Conservation (phyloP, 2,329 filamentous ascomycete genomes). For the Phaeosphaeriaceae sp. region DNA sequence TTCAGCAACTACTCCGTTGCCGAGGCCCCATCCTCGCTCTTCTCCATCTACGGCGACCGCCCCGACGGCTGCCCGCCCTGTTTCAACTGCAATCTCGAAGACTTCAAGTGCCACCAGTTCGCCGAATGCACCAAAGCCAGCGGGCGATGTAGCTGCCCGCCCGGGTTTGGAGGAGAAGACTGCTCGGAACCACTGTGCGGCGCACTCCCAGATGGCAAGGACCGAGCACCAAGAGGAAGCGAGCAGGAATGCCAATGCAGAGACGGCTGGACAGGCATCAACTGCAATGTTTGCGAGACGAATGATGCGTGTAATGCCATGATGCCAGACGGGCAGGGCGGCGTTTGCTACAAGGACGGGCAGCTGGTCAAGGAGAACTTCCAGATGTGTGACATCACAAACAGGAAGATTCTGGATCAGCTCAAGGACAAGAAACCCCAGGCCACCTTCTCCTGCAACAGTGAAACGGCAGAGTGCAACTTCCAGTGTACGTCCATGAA, state of each 20-base stretch:
- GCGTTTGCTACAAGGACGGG: constrained; percentile 90
- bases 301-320: constrained; percentile 85
- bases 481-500: constrained; percentile 79
- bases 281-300: constrained; percentile 90
- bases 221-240: constrained; percentile 76
- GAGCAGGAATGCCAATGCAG: constrained; percentile 78
- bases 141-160: constrained; percentile 90
- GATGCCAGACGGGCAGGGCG: constrained; percentile 82
- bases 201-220: constrained; percentile 77
- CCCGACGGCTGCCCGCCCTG: constrained; percentile 83
- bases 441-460: constrained; percentile 91
- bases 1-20: constrained; percentile 60
- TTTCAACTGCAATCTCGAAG: constrained; percentile 97
- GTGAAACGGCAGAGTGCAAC: constrained; percentile 77
- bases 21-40: constrained; percentile 56
- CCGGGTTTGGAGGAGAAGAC: constrained; percentile 93
- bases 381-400: constrained; percentile 98
- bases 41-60: constrained; percentile 75
- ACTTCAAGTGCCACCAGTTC: constrained; percentile 90
- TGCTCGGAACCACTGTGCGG: constrained; percentile 92
- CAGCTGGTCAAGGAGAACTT: constrained; percentile 93
- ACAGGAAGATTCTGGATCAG: constrained; percentile 88
- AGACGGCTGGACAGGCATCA: constrained; percentile 94
- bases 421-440: constrained; percentile 86
- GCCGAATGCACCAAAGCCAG: constrained; percentile 87